Conservation (phyloP, 345 rosid genomes). For the Gossypium ekmanianum region DNA sequence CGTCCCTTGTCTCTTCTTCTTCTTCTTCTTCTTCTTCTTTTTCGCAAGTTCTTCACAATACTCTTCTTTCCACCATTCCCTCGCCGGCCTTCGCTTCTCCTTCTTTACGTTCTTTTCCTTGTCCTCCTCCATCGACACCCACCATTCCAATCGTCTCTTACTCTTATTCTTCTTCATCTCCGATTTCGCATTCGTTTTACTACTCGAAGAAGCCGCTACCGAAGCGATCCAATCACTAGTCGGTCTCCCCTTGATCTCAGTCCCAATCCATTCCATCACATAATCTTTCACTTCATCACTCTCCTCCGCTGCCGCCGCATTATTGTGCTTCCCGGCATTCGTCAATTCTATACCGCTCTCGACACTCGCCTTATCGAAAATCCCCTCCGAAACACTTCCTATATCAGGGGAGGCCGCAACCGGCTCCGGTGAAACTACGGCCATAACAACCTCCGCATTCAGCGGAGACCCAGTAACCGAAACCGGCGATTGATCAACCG, state of each 20-base stretch:
- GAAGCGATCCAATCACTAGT: constrained; percentile 59
- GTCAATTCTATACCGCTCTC: constrained; percentile 27
- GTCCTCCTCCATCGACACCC: constrained; percentile 77
- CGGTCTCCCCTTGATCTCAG: constrained; percentile 80
- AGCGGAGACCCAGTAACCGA: constrained; percentile 48
- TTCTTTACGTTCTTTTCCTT: constrained; percentile 46
- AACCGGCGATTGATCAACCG: constrained; percentile 58
- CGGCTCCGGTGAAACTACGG: constrained; percentile 43
- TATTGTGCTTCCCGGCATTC: constrained; percentile 51
- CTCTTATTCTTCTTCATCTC: constrained; percentile 55
- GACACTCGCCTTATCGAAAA: constrained; percentile 36
- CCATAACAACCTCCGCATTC: constrained; percentile 24
- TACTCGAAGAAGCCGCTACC: constrained; percentile 27
- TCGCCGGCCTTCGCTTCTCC: constrained; percentile 67
- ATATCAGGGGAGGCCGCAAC: constrained; percentile 29
- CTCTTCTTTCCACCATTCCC: constrained; percentile 99
- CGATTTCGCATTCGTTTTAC: constrained; percentile 21
- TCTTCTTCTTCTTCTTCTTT: constrained; percentile 49
- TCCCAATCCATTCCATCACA: constrained; percentile 93
- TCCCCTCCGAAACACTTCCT: constrained; percentile 20
- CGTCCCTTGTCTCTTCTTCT: constrained; percentile 42
- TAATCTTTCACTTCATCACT: constrained; percentile 66
- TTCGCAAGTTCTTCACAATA: constrained; percentile 70
- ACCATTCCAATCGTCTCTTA: constrained; percentile 73
- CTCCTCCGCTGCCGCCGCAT: constrained; percentile 28